Conservation (phyloP, 1,139 yeast species). For the Candida tropicalis region DNA sequence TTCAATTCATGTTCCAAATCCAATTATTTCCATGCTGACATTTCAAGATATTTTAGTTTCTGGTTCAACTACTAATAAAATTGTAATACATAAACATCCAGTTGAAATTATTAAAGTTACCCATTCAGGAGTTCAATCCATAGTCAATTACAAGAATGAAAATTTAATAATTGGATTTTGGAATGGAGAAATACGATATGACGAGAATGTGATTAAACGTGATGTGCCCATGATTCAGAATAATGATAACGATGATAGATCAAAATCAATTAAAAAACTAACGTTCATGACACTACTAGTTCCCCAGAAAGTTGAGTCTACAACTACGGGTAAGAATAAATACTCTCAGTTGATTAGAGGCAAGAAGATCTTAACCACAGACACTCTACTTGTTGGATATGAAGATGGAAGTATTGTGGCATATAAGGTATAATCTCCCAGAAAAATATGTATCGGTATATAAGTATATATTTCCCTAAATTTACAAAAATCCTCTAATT, state of each 20-base stretch:
- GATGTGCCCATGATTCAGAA: conserved; percentile 20
- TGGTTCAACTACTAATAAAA: conserved; percentile 45
- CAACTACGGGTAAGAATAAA: background rate
- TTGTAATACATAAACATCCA: conserved; percentile 27
- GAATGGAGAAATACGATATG: conserved; percentile 37
- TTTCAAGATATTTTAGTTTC: conserved; percentile 30
- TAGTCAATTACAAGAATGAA: conserved; percentile 14
- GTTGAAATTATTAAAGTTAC: conserved; percentile 17
- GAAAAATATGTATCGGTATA: background rate
- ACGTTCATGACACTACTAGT: conserved; percentile 18
- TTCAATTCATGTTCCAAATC: conserved; percentile 50
- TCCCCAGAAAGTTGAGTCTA: background rate
- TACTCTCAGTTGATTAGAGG: conserved; percentile 20
- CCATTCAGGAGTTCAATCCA: conserved; percentile 26
- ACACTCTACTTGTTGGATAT: conserved; percentile 36
- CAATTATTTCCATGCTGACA: conserved; percentile 43
- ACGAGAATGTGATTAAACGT: conserved; percentile 14
- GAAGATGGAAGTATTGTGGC: conserved; percentile 40
- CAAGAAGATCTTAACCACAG: conserved; percentile 16
- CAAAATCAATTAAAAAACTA: conserved; percentile 17
- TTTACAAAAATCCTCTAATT: too few species aligned
- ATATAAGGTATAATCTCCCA: conserved; percentile 16
- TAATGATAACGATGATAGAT: conserved; percentile 12
- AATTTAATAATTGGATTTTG: conserved; percentile 36
- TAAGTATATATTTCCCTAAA: conserved; percentile 1